Conservation (phyloP, 2,329 filamentous ascomycete genomes). For the Ophiostoma perfectum region DNA sequence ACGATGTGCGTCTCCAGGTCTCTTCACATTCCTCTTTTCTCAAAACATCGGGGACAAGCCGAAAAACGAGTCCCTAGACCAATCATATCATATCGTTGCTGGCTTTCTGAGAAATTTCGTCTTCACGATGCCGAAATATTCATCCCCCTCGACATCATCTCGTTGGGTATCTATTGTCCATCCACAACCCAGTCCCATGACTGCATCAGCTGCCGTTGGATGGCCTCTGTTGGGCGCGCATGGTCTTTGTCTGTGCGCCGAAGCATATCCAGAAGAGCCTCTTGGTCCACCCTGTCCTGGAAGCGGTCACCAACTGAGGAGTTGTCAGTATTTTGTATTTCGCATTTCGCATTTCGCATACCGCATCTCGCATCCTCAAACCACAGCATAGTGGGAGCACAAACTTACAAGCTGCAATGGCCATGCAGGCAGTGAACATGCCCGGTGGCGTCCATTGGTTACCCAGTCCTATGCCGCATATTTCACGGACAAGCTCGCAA, state of each 20-base stretch:
- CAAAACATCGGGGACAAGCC: background rate
- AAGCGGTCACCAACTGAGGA: constrained; percentile 31
- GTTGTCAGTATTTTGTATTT: too few relatives aligned
- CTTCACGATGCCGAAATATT: background rate
- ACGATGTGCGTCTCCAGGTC: background rate
- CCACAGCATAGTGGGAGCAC: constrained; percentile 24
- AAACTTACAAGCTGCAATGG: constrained; percentile 45
- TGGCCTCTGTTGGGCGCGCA: constrained; percentile 32
- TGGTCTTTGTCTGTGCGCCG: constrained; percentile 32
- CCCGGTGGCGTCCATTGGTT: constrained; percentile 51
- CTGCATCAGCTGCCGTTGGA: constrained; percentile 32
- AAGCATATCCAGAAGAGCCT: constrained; percentile 32
- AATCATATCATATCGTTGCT: background rate
- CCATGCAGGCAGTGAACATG: constrained; percentile 53
- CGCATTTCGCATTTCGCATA: too few relatives aligned
- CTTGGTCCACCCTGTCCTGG: constrained; percentile 30
- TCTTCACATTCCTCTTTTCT: background rate
- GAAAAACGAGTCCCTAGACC: background rate
- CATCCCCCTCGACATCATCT: background rate
- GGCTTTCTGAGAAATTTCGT: background rate
- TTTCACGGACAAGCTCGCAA: constrained; percentile 43
- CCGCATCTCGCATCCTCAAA: background rate
- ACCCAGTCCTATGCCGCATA: constrained; percentile 55
- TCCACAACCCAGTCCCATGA: constrained; percentile 29
- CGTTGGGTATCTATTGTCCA: background rate